Evolutionary conservation across 2,329 filamentous ascomycete species (phyloP), one percentile per base, ranked within the genome.

Genomic region (Coniella vitis): DNA sequence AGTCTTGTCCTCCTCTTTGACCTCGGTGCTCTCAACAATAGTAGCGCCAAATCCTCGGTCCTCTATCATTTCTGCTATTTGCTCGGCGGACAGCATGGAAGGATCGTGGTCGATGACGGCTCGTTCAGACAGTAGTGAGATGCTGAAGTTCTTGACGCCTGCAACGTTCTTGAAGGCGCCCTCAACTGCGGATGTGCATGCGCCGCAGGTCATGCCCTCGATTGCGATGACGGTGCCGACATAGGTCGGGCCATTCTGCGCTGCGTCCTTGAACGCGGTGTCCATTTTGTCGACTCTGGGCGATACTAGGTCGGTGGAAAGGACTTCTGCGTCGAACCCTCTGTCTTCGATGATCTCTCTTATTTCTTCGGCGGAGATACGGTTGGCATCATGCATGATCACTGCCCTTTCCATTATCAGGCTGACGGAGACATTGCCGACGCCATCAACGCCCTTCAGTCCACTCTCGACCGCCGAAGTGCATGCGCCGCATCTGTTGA

Each of bases 371-470:
- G 89, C 78, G 13, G 87, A 71, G 46, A 97, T 78, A 45, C 79
- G 76, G 48, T 76, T 70, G 1, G 88, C 81, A 66, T 97, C 86
- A 68, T 98, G 93, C 68, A 90, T 85, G 32, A 97, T 75, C 37
- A 97, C 90, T n/a, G 91, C 93, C 52, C 91, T 83, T 67, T 95
- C 90, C 82, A 96, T 95, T 48, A 96, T 86, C 59, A 98, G 72
- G 64, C 89, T 95, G 60, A 98, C 86, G 9, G 90, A 94, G 51
- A 97, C 89, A 58, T 78, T 89, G 55, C 86, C 87, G 9, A 93
- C 83, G 47, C 93, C 91, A 35, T 85, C 75, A 4, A 95, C 78
- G 56, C 79, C 81, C 60, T 88, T 86, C 70, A 98, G 95, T 57
- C 87, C 93, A 52, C 85, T 81, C 74, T 97, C 91, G 58, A 98